Evolutionary conservation across 768 basidiomycete species (phyloP), one percentile per base, ranked within the genome.

Genomic region (Suillus spraguei): DNA sequence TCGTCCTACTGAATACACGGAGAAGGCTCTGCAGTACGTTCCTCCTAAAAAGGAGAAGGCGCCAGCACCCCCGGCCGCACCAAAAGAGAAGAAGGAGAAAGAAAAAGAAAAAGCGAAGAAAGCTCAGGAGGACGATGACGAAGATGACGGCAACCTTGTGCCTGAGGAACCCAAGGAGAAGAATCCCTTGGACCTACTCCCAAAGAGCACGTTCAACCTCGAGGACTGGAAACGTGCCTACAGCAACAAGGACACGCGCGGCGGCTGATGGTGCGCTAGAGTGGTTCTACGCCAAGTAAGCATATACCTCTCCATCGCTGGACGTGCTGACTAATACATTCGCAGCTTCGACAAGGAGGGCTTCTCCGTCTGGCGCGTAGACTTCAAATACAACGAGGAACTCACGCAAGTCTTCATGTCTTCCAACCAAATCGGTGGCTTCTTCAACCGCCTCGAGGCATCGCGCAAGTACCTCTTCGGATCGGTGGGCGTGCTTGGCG

Each of bases 161-260:
- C 88, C 90, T 28, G 86, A 85, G 58, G 94, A 91, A 78, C 94
- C 96, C 68, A 97, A 97, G 76, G 85, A 79, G 63, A 95, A 96
- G 86, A 97, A 97, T 85, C 97, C 97, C 33, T 88, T 97, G 60
- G 97, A 97, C 67, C 83, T 86, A 65, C 87, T 98, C 46, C 94
- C 95, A 69, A 96, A 93, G 78, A 91, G 92, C 13, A 79, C 85
- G 6, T 87, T 93, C 78, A 94, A 94, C 81, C 87, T 95, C 62
- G 92, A 97, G 77, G 95, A 98, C 79, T 97, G 94, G 95, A 98
- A 98, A 78, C 89, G 94, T 52, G 90, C 92, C 50, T 99, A 99
- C 83, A 97, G 95, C 71, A 99, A 98, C 90, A 89, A 90, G 77
- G 95, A 98, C n/a, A 98, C 96, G 44, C 88, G 92, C 61, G 94